Evolutionary conservation across 345 rosid species (phyloP).

Genomic region (Punica granatum): DNA sequence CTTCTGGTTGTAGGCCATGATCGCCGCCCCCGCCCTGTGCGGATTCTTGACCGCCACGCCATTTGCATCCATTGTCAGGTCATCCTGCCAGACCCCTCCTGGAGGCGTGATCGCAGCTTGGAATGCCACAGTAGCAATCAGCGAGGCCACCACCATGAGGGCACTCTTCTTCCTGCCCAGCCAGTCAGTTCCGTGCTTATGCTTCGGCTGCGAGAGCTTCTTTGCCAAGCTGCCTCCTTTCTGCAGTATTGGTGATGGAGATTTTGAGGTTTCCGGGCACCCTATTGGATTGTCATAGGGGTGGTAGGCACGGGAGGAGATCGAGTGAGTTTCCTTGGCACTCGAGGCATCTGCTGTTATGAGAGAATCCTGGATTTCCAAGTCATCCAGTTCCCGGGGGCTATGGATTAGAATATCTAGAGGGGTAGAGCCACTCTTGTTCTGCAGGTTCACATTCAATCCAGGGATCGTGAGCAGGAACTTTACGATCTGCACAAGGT

Average conservation of each 20-base stretch:
- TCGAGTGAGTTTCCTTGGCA: neutral
- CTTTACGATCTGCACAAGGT: slow-evolving; percentile 14
- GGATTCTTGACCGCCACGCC: slow-evolving; percentile 6
- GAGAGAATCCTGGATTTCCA: slow-evolving; percentile 20
- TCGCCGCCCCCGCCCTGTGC: slow-evolving; percentile 17
- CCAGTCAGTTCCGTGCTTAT: slow-evolving; percentile 12
- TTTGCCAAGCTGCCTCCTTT: neutral
- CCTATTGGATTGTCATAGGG: neutral
- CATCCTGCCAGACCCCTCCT: slow-evolving; percentile 22
- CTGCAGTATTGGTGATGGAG: neutral
- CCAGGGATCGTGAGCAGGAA: slow-evolving; percentile 14
- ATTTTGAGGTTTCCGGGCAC: neutral
- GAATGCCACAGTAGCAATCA: slow-evolving; percentile 27
- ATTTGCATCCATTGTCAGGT: slow-evolving; percentile 4
- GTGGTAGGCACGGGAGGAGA: neutral
- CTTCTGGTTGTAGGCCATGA: slow-evolving; percentile 19
- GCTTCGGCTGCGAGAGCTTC: neutral
- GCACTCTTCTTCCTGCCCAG: slow-evolving; percentile 17
- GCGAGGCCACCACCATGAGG: slow-evolving; percentile 23
- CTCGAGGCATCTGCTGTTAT: slow-evolving; percentile 12
- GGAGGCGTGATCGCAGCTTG: slow-evolving; percentile 28
- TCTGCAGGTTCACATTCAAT: slow-evolving; percentile 13
- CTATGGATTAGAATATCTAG: slow-evolving; percentile 15
- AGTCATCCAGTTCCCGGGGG: slow-evolving; percentile 15
- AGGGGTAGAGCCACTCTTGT: slow-evolving; percentile 10